Conservation (phyloP, 192 early-diverging fungal species). For the Linderina pennispora region DNA sequence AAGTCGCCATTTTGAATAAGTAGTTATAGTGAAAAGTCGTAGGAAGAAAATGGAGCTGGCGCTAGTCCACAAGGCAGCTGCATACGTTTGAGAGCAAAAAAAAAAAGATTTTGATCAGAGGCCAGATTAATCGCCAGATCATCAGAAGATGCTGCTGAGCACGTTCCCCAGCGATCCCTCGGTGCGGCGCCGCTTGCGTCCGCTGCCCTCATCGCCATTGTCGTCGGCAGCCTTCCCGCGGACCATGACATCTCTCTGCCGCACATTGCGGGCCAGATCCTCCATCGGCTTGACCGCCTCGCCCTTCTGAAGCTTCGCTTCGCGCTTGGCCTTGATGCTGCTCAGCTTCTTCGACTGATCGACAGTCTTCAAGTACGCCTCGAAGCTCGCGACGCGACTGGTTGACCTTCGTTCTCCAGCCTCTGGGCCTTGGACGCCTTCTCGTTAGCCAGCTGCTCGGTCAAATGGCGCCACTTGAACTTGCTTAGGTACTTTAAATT, state of each 20-base stretch:
- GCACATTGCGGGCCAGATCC: constrained; percentile 41
- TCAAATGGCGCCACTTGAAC: constrained; percentile 96
- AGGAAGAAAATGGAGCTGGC: too few relatives aligned
- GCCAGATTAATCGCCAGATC: not conserved
- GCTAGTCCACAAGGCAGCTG: too few relatives aligned
- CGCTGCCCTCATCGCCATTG: too few relatives aligned
- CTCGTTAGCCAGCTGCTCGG: constrained; percentile 83
- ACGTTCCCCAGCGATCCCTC: constrained; percentile 46
- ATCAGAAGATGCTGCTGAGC: constrained; percentile 48
- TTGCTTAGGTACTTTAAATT: constrained; percentile 92
- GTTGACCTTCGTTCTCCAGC: constrained; percentile 72
- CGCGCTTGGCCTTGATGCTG: constrained; percentile 67
- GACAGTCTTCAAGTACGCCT: constrained; percentile 83
- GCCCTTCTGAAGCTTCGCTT: constrained; percentile 18
- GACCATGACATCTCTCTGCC: constrained; percentile 59
- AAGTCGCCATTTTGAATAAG: constrained; percentile 50
- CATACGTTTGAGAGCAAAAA: not conserved
- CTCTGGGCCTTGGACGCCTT: constrained; percentile 70
- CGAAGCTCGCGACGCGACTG: constrained; percentile 84
- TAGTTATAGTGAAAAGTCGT: too few relatives aligned
- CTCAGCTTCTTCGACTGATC: constrained; percentile 82
- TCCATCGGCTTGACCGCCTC: constrained; percentile 45
- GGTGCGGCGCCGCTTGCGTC: constrained; percentile 9
- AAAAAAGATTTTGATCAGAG: not conserved
- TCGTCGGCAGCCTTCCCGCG: constrained; percentile 29